Conservation (phyloP, 352 stramenopile species). For the Aphanomyces stellatus region DNA sequence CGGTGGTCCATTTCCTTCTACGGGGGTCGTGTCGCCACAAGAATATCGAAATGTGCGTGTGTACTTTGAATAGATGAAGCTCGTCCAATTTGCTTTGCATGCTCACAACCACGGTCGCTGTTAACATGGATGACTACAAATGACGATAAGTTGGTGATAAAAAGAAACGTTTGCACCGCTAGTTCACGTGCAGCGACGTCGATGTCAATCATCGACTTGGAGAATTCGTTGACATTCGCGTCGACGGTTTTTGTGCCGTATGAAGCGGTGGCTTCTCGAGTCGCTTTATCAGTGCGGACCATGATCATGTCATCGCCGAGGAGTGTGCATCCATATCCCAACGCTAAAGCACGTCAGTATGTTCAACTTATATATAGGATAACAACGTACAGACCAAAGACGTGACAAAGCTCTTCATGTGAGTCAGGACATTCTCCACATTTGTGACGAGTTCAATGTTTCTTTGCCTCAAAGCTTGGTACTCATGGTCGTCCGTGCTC, state of each 20-base stretch:
- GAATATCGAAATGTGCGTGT: constrained; percentile 23
- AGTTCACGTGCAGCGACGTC: constrained; percentile 24
- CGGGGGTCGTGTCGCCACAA: background rate
- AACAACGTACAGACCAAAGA: constrained; percentile 25
- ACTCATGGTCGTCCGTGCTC: constrained; percentile 33
- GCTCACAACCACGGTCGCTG: constrained; percentile 24
- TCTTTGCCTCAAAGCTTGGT: constrained; percentile 26
- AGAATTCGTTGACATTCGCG: constrained; percentile 14
- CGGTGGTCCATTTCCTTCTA: constrained; percentile 28
- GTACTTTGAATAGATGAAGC: constrained; percentile 21
- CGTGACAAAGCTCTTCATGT: constrained; percentile 37
- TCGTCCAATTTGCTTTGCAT: constrained; percentile 36
- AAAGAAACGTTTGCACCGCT: constrained; percentile 15
- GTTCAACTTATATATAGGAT: too few relatives aligned
- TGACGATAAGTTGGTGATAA: background rate
- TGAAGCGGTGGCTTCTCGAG: background rate
- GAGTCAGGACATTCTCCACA: constrained; percentile 24
- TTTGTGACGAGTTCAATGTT: constrained; percentile 29
- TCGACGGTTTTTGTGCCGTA: background rate
- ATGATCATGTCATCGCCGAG: background rate
- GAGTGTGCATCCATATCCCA: constrained; percentile 5
- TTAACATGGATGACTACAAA: constrained; percentile 25
- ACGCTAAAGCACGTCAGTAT: background rate
- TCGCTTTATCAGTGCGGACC: background rate
- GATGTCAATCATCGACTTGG: constrained; percentile 22